Conservation (phyloP, 2,329 filamentous ascomycete species). For the Mycocentrospora acerina region DNA sequence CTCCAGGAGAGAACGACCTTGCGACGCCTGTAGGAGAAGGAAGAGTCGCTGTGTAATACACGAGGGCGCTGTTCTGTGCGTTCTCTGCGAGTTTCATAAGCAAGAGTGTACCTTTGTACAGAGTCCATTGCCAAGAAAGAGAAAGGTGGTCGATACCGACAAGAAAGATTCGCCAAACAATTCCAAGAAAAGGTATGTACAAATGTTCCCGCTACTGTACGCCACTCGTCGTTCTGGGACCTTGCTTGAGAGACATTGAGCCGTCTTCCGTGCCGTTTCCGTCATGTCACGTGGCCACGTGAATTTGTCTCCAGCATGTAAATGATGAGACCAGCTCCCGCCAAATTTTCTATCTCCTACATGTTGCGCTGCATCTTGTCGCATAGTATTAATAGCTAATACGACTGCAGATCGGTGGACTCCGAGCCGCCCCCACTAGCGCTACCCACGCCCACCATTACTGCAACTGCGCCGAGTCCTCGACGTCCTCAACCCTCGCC, state of each 20-base stretch:
- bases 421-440: conserved; percentile 43
- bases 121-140: conserved; percentile 76
- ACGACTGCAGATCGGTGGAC: conserved; percentile 39
- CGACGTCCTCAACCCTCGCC: conserved; percentile 34
- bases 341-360: neutral
- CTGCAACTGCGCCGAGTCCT: conserved; percentile 42
- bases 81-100: conserved; percentile 75
- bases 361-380: conserved; percentile 4
- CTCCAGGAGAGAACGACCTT: conserved; percentile 45
- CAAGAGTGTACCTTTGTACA: conserved; percentile 77
- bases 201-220: conserved; percentile 22
- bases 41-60: conserved; percentile 78
- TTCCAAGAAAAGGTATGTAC: conserved; percentile 67
- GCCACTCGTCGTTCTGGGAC: conserved; percentile 6
- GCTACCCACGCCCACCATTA: conserved; percentile 43
- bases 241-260: conserved; percentile 14
- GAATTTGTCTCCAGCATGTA: conserved; percentile 4
- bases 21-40: conserved; percentile 71
- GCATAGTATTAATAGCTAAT: conserved; percentile 23
- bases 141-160: conserved; percentile 69
- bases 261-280: conserved; percentile 8
- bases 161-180: conserved; percentile 59
- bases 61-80: conserved; percentile 71
- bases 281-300: conserved; percentile 26
- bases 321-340: neutral